Base-by-base conservation (phyloP, 2,329 filamentous ascomycete genomes). In the Microsporum audouinii region DNA sequence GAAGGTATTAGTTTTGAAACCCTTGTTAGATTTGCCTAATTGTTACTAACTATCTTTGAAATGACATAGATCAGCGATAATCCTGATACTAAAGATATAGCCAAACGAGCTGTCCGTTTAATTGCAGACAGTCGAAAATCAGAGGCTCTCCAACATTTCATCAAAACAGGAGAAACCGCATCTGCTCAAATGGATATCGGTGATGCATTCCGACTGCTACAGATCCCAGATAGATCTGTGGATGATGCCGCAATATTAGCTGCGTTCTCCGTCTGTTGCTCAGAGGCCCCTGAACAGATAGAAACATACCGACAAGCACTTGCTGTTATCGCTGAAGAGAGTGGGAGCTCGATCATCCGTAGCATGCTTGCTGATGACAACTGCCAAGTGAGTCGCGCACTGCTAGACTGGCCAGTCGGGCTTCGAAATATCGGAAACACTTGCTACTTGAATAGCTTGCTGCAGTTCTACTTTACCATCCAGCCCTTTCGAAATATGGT, bases 371-470 rank as follows among this genome's bases (percentile, higher is more conserved):
- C 70, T n/a, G 70, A 71, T 1, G 66, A 69, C 41, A 67, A 64
- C 14, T 63, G 63, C 2, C 69, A 72, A 43, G 63, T 70, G 23
- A 68, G 71, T 64, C 68, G 70, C 56, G 69, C 74, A 41, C 70
- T 67, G 62, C 72, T 75, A 55, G 78, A 82, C 34, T 85, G 89
- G 72, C 94, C 94, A 0, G 88, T 95, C 27, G 94, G 94, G 0
- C 80, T 97, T 4, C 83, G 86, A 65, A 99, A 97, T 67, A 95
- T 97, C 61, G 91, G 94, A 62, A 99, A 99, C 69, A 99, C 95
- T 0, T 99, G 94, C 72, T 99, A 99, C 69, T 80, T 99, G 60
- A 99, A 99, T 77, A 97, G 92, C 74, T 82, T 99, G 57, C 79
- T 99, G 7, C 94, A 99, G 61, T 97, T 95, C 71, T 88, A 96